phyloP scores from a whole-genome alignment of 805 yeast genomes.

The Suhomyces sp. region DNA sequence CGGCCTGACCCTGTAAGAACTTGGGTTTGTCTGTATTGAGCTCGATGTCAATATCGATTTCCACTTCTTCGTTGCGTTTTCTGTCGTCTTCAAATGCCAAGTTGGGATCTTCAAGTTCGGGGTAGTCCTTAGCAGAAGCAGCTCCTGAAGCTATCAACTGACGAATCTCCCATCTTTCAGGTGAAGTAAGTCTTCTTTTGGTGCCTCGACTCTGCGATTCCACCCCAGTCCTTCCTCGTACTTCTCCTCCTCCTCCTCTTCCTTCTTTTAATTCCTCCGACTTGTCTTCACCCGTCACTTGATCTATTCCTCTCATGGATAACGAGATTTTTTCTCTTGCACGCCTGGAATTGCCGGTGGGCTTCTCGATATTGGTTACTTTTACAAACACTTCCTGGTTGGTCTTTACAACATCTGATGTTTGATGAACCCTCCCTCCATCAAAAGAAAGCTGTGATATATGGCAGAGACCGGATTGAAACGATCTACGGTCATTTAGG shows the following conservation, averaged over 20 bases:
- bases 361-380: conserved; percentile 36
- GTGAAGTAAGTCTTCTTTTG: conserved; percentile 61
- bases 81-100: conserved; percentile 24
- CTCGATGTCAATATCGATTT: conserved; percentile 65
- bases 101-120: conserved; percentile 47
- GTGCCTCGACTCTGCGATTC: conserved; percentile 12
- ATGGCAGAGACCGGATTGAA: conserved; percentile 68
- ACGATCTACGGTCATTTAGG: conserved; percentile 28
- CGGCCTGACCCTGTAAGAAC: conserved; percentile 60
- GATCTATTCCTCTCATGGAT: conserved; percentile 72
- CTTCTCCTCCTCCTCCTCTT: background rate
- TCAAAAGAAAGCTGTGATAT: conserved; percentile 59
- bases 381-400: conserved; percentile 66
- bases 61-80: conserved; percentile 23
- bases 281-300: conserved; percentile 52
- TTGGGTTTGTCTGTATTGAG: conserved; percentile 66
- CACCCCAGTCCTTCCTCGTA: conserved; percentile 1
- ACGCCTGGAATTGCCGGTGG: background rate
- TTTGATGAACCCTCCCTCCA: conserved; percentile 49
- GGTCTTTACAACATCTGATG: conserved; percentile 53
- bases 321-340: conserved; percentile 44
- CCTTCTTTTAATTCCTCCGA: conserved; percentile 18
- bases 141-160: conserved; percentile 83
- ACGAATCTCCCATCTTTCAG: conserved; percentile 87
- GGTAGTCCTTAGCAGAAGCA: conserved; percentile 62